Base-by-base conservation (phyloP, 2,329 filamentous ascomycete species). In the Aspergillus sp. region DNA sequence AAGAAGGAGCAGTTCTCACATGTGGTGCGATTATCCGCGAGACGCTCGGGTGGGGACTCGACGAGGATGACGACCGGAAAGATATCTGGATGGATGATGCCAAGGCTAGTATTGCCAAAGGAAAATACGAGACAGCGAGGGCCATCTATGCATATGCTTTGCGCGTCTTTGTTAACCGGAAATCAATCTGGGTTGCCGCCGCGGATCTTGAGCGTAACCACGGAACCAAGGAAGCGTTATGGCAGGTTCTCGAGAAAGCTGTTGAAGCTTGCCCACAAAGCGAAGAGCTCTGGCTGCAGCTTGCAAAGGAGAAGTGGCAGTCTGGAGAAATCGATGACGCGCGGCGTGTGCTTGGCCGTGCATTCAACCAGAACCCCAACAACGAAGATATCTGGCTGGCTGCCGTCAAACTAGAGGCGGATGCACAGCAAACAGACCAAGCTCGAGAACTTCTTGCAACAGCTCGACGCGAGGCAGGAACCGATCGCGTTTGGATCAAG, bases 361-460 rank as follows among this genome's bases (percentile, higher is more conserved):
- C 94, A 5, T 99, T 99, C 83, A 90, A 94, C 69, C 92, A 97
- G 74, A 96, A 98, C 70, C 92, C 92, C 1, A 93, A 96, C 76
- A 97, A 97, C 79, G 95, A 99, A 77, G 93, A 98, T 75, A 97
- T 99, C 67, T 99, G 95, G 90, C 88, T 97, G 52, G 91, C 93
- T 17, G 95, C 95, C 50, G 95, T 99, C 67, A 96, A 97, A 76
- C 87, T 99, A 31, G 95, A 99, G 78, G 92, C 95, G 0, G 93
- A 98, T 72, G 94, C 92, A 64, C 86, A 89, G 48, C 88, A 96
- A 71, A 89, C 87, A 46, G 90, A 93, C 43, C 88, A 95, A 73
- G 95, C 95, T 0, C 85, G 93, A 49, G 87, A 90, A 63, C 86
- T 99, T 25, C 85, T 99, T 45, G 86, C 88, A 57, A 90, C 91